These are phyloP conservation scores for Penicillium sp. DNA, from an alignment of 2,329 filamentous ascomycete species.

Conservation along the genomic window DNA sequence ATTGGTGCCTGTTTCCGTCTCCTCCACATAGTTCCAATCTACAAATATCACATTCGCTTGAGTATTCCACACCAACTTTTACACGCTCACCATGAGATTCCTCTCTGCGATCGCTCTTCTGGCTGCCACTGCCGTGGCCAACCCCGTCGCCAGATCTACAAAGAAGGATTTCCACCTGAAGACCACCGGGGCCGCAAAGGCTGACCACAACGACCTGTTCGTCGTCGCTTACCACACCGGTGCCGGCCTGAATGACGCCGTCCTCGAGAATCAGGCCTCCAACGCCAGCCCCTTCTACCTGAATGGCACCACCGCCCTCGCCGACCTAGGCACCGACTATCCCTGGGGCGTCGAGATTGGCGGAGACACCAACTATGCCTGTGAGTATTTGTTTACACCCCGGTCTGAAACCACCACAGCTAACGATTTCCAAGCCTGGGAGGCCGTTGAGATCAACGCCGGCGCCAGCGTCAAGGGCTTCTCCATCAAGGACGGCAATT, in stretches of 20 bases:
- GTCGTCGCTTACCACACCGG: constrained; percentile 42
- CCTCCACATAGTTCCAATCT: neutral
- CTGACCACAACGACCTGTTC: constrained; percentile 36
- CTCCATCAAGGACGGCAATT: constrained; percentile 24
- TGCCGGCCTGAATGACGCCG: constrained; percentile 40
- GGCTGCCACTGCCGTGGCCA: constrained; percentile 28
- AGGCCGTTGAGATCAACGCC: constrained; percentile 35
- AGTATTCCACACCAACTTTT: neutral
- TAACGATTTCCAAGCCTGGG: constrained; percentile 32
- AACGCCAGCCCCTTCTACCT: constrained; percentile 30
- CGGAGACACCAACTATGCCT: constrained; percentile 32
- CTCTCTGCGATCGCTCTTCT: constrained; percentile 29
- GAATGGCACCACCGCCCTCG: constrained; percentile 34
- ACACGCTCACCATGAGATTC: constrained; percentile 28
- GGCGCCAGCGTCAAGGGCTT: constrained; percentile 33
- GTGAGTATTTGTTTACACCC: constrained; percentile 24
- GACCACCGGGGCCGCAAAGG: constrained; percentile 27
- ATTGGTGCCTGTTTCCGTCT: neutral
- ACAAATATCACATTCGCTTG: neutral
- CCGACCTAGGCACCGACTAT: constrained; percentile 29
- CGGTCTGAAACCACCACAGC: neutral
- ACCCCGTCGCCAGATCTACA: constrained; percentile 22
- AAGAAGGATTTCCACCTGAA: constrained; percentile 35
- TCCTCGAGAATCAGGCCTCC: constrained; percentile 26
- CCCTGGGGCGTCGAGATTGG: constrained; percentile 33